Percentiles rank a stretch among this genome's conserved stretches.
phyloP scores from a whole-genome alignment of 805 yeast genomes.

The Ogataea methanolica region DNA sequence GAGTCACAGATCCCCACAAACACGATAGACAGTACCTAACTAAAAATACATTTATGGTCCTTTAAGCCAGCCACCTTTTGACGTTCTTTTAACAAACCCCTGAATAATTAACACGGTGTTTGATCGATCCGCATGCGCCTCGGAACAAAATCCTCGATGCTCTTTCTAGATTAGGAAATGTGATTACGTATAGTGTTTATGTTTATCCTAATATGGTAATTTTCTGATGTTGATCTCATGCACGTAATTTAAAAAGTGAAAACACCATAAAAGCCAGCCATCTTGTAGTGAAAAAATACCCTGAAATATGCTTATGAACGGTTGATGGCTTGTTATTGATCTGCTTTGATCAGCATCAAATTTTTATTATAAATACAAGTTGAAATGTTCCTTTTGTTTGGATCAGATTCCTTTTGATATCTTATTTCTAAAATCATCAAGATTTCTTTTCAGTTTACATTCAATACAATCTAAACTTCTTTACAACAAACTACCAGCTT shows the following conservation, averaged over 20 bases:
- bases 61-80: neutral
- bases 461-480: neutral
- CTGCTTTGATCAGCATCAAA: neutral
- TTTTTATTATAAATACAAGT: neutral
- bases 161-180: neutral
- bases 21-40: neutral
- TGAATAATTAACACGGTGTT: neutral
- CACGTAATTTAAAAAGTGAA: constrained; percentile 8
- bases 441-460: neutral
- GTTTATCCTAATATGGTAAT: constrained; percentile 4
- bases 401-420: neutral
- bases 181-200: constrained; percentile 2
- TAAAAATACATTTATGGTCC: neutral
- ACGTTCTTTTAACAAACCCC: neutral
- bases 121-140: neutral
- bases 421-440: constrained; percentile 6
- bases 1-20: too few species aligned
- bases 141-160: neutral
- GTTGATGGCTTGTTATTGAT: constrained; percentile 1
- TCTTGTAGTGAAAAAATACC: constrained; percentile 1
- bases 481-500: neutral
- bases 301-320: neutral
- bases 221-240: constrained; percentile 4
- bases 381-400: neutral
- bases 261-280: constrained; percentile 16